Evolutionary conservation across 1,284 basidiomycete genomes (phyloP).

Genomic region (Rhodotorula sp.): DNA sequence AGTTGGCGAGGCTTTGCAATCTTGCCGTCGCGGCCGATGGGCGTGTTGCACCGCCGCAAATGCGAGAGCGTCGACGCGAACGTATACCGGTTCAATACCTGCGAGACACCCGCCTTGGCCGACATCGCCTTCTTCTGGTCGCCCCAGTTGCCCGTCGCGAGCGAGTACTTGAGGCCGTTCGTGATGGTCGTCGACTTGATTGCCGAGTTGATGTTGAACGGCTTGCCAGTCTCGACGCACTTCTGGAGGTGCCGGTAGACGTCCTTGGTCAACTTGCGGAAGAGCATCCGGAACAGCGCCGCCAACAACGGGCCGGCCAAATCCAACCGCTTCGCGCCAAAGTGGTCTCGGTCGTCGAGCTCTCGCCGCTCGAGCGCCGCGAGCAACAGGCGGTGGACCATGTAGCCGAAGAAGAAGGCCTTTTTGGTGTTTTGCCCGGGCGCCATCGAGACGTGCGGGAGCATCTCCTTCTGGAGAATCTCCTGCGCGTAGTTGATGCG

Average conservation of each 20-base stretch:
- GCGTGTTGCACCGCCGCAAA: constrained; percentile 96
- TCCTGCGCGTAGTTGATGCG: constrained; percentile 96
- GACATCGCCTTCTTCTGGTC: constrained; percentile 99
- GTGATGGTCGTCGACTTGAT: constrained; percentile 97
- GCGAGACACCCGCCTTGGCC: constrained; percentile 96
- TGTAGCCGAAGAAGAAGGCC: constrained; percentile 99
- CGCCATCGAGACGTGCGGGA: constrained; percentile 94
- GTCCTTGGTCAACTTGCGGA: constrained; percentile 93
- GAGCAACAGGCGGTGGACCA: constrained; percentile 93
- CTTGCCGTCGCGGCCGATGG: constrained; percentile 96
- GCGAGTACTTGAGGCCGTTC: constrained; percentile 95
- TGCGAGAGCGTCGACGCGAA: constrained; percentile 98
- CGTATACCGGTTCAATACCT: constrained; percentile 97
- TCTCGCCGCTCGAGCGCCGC: constrained; percentile 93
- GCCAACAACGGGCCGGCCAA: constrained; percentile 92
- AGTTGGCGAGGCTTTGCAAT: constrained; percentile 98
- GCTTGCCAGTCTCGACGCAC: constrained; percentile 96
- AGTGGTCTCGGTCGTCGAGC: constrained; percentile 98
- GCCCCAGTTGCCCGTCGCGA: constrained; percentile 99
- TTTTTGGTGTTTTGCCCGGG: constrained; percentile 98
- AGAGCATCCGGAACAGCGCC: constrained; percentile 95
- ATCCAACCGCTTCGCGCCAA: constrained; percentile 97
- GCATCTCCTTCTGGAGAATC: constrained; percentile 97
- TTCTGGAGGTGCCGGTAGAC: constrained; percentile 97
- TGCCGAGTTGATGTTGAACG: constrained; percentile 87